A percentile compares a stretch with the other conserved stretches of the same genome.
Evolutionary conservation across 1,284 basidiomycete genomes (phyloP).

Genomic region (Ustilago lituana): DNA sequence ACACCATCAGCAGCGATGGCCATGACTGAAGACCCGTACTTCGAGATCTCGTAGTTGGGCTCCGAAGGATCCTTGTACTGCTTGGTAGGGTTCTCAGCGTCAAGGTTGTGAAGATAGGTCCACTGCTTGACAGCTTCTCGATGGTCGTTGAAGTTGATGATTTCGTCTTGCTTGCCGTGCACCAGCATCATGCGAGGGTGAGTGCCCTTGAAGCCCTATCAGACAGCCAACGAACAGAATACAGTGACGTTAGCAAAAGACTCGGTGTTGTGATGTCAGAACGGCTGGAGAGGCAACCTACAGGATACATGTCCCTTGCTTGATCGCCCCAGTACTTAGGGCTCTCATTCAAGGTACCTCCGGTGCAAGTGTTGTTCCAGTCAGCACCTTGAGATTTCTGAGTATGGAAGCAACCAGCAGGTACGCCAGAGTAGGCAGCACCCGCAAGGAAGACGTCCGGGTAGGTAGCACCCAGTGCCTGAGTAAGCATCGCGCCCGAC

Average conservation of each 20-base stretch:
- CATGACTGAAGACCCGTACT: constrained; percentile 16
- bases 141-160: constrained; percentile 27
- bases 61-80: constrained; percentile 3
- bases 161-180: constrained; percentile 17
- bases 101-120: constrained; percentile 12
- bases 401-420: constrained; percentile 21
- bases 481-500: constrained; percentile 22
- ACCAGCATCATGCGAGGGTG: constrained; percentile 21
- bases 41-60: constrained; percentile 19
- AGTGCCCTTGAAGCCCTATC: constrained; percentile 9
- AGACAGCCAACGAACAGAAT: too few species aligned
- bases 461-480: constrained; percentile 8
- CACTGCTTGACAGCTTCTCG: constrained; percentile 26
- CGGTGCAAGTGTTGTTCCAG: constrained; percentile 25
- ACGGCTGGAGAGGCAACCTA: not conserved
- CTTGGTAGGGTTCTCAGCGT: constrained; percentile 12
- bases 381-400: not conserved
- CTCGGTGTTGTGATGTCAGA: too few species aligned
- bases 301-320: constrained; percentile 19
- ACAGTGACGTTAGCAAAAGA: too few species aligned
- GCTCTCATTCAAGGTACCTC: constrained; percentile 3
- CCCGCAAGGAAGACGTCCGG: constrained; percentile 13
- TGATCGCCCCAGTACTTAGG: constrained; percentile 16
- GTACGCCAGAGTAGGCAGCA: constrained; percentile 24
- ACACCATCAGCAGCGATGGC: constrained; percentile 24